phyloP scores from a whole-genome alignment of 2,329 filamentous ascomycete genomes.

The Phaeosphaeria sp. region DNA sequence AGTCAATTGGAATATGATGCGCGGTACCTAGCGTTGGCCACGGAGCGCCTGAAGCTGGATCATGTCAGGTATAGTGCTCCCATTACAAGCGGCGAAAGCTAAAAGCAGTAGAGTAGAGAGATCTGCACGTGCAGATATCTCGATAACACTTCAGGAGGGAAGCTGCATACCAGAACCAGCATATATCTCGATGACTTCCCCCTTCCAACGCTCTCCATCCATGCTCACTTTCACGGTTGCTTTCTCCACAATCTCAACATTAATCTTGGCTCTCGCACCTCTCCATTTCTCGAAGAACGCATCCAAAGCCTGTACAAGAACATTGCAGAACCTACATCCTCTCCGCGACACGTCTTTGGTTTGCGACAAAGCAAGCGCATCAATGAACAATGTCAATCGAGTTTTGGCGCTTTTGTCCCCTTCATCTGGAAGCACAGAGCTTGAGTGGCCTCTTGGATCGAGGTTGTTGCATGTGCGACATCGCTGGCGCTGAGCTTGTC shows the following conservation, averaged over 20 bases:
- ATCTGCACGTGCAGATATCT: not conserved
- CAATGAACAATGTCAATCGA: slow-evolving; percentile 32
- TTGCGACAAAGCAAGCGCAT: slow-evolving; percentile 29
- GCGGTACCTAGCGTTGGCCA: slow-evolving; percentile 40
- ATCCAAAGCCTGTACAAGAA: slow-evolving; percentile 35
- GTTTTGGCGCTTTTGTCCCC: slow-evolving; percentile 19
- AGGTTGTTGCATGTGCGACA: slow-evolving; percentile 40
- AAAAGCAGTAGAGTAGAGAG: not conserved
- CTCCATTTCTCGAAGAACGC: slow-evolving; percentile 37
- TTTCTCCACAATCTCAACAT: slow-evolving; percentile 36
- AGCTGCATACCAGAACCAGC: slow-evolving; percentile 31
- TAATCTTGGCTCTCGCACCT: slow-evolving; percentile 23
- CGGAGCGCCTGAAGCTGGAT: slow-evolving; percentile 32
- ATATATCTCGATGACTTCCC: slow-evolving; percentile 35
- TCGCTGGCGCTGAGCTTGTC: slow-evolving; percentile 27
- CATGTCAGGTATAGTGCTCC: slow-evolving; percentile 9
- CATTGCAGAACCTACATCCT: slow-evolving; percentile 38
- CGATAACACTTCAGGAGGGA: not conserved
- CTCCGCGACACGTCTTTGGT: slow-evolving; percentile 18
- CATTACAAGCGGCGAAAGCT: not conserved
- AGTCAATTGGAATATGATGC: slow-evolving; percentile 35
- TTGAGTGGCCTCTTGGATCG: slow-evolving; percentile 34
- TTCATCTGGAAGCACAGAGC: slow-evolving; percentile 28
- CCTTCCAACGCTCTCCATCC: slow-evolving; percentile 29
- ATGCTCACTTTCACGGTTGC: slow-evolving; percentile 32